Evolutionary conservation across 257 asterid genomes (phyloP), one percentile per base, ranked within the genome.

Genomic region (Phtheirospermum japonicum): DNA sequence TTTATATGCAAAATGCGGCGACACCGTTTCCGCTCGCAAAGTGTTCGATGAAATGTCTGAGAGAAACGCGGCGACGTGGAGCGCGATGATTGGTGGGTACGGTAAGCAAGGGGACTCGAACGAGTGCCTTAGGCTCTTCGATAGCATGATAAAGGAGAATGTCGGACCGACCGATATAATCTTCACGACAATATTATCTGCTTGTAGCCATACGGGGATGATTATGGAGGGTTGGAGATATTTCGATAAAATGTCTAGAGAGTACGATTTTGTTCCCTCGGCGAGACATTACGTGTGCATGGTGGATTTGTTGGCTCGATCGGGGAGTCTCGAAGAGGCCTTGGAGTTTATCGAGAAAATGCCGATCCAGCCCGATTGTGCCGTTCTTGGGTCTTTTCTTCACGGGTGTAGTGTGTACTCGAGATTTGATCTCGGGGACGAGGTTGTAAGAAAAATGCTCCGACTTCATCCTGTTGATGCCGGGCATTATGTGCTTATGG

Each of bases 1-100:
- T 56, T 45, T 82, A 2, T 84, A 86, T 34, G 85, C 85, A 6
- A 84, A 82, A 70, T 86, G 84, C 28, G 92, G 87, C 0, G 85
- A 83, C 67, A 75, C 80, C 28, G 54, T 57, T 26, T 78, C 77
- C 11, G 83, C 92, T 18, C 81, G 81, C 0, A 45, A 59, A 34
- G 77, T 82, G 53, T 82, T 86, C 52, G 73, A 78, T 70, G 78
- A 70, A 48, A 76, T 86, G 78, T 65, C 65, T 0, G 73, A 70
- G 65, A 85, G 79, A 81, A 83, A 71, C 34, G 11, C 63, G 3
- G 80, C 65, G 9, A 74, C 87, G 0, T 83, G 95, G 95, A 76
- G 65, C 51, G 80, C 91, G n/a, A 76, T 86, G 80, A 80, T 81
- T 7, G 80, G 79, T 39, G 83, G 92, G 0, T 82, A 83, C 39